Conservation (phyloP, 192 early-diverging fungal genomes). For the Spizellomyces sp. region DNA sequence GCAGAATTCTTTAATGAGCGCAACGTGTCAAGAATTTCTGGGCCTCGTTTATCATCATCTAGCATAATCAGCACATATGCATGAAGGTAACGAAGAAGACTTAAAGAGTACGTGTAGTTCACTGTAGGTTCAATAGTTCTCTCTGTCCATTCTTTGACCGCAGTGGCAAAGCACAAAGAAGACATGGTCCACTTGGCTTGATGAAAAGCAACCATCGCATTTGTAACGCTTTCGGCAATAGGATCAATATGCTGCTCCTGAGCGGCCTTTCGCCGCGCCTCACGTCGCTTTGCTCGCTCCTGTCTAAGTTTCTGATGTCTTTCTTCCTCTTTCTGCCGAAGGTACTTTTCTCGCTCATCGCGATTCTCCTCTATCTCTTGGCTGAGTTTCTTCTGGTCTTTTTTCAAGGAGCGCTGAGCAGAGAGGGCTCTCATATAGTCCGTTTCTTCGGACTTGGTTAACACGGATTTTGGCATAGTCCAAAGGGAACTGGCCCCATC, state of each 20-base stretch:
- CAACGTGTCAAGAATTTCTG: neutral
- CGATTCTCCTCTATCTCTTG: too few species aligned
- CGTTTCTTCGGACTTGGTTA: too few species aligned
- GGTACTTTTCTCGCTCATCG: too few species aligned
- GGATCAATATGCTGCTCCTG: neutral
- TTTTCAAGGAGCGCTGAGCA: too few species aligned
- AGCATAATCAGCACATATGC: neutral
- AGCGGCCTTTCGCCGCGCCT: too few species aligned
- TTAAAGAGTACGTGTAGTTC: neutral
- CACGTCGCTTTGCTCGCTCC: too few species aligned
- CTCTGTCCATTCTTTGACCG: conserved; percentile 2
- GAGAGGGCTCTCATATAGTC: too few species aligned
- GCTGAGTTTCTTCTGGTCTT: too few species aligned
- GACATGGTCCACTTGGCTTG: conserved; percentile 3
- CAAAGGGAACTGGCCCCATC: too few species aligned
- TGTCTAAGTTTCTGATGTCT: too few species aligned
- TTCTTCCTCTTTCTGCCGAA: too few species aligned
- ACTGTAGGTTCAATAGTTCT: neutral
- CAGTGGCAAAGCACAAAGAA: neutral
- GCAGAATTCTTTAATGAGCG: neutral
- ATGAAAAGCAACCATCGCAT: conserved; percentile 2
- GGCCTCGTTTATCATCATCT: conserved; percentile 3
- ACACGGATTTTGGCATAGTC: too few species aligned
- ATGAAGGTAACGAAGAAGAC: neutral
- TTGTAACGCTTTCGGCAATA: neutral